Evolutionary conservation across 768 basidiomycete species (phyloP), one percentile per base, ranked within the genome.

Genomic region (Gloeostereum incarnatum): DNA sequence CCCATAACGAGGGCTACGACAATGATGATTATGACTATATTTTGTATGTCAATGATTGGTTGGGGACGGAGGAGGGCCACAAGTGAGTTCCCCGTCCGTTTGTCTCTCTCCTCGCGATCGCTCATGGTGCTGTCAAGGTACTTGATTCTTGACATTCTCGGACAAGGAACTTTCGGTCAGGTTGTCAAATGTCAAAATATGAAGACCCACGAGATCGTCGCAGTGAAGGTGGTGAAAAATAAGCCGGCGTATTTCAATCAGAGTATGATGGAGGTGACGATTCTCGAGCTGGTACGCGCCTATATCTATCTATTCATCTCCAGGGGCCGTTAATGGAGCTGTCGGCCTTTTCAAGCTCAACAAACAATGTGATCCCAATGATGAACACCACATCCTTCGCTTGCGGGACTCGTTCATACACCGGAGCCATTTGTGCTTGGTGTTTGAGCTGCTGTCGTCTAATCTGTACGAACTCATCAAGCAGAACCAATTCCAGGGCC

Each of bases 161-260:
- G 96, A 5, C 96, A 99, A 58, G 96, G 96, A 17, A 99, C 96
- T 2, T 99, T 99, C 50, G 96, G 96, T 6, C 96, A 99, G 59
- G 96, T 99, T 22, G 96, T 98, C 50, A 99, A 99, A 59, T 99
- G 96, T 55, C 96, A 98, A 59, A 98, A 99, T 56, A 93, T 97
- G 83, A 91, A 93, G 66, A 96, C 90, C 21, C 92, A 98, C 60
- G 94, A 97, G 56, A 89, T 98, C 39, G 91, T 96, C 31, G 96
- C 96, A 17, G 96, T 99, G 44, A 99, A 98, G 62, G 96, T 99
- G 6, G 91, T 99, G 48, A 99, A 99, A 69, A 99, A 99, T 62
- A 99, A 98, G 61, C 96, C 94, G 4, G 96, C 96, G 0, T 99
- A 99, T 66, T 92, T 96, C 61, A 97, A 98, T 55, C 96, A 99